A percentile compares a stretch with the other conserved stretches of the same genome.
Evolutionary conservation across 148 eudicot genomes (phyloP).

Genomic region (Chenopodium formosanum): DNA sequence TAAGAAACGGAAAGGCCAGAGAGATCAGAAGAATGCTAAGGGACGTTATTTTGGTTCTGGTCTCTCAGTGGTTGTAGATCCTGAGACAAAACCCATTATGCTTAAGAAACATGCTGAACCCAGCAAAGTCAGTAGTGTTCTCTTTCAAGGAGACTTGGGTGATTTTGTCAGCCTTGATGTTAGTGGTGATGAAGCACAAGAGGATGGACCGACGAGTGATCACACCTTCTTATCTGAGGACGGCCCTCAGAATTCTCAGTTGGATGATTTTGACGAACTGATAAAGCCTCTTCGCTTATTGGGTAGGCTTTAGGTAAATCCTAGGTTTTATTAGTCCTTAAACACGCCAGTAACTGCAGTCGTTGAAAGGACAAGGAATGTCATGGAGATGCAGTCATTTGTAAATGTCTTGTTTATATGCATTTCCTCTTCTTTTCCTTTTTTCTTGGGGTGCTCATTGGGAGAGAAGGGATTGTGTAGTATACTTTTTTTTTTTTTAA

Average conservation of each 20-base stretch:
- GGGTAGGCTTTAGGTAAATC: conserved; percentile 17
- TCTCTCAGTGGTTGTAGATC: conserved; percentile 29
- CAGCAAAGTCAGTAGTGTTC: conserved; percentile 27
- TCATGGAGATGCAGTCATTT: background rate
- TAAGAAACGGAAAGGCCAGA: conserved; percentile 41
- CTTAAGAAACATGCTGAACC: conserved; percentile 34
- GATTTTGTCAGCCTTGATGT: conserved; percentile 64
- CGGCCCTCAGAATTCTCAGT: conserved; percentile 18
- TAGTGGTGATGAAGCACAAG: conserved; percentile 47
- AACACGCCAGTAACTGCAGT: background rate
- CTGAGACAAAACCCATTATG: conserved; percentile 12
- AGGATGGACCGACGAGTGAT: conserved; percentile 17
- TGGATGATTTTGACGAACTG: conserved; percentile 38
- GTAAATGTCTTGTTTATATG: conserved; percentile 2
- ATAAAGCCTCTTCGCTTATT: conserved; percentile 48
- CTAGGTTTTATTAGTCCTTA: background rate
- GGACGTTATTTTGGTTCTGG: conserved; percentile 78
- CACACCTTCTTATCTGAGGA: conserved; percentile 21
- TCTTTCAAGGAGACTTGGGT: conserved; percentile 39
- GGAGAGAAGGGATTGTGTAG: background rate
- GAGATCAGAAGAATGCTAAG: conserved; percentile 45
- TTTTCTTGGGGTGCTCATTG: background rate
- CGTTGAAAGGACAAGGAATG: background rate
- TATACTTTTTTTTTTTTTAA: background rate
- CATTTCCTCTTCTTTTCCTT: background rate